Percentiles rank a stretch among this genome's conserved stretches.
phyloP scores from a whole-genome alignment of 371 early-diverging fungal species.

The Catenaria anguillulae region DNA sequence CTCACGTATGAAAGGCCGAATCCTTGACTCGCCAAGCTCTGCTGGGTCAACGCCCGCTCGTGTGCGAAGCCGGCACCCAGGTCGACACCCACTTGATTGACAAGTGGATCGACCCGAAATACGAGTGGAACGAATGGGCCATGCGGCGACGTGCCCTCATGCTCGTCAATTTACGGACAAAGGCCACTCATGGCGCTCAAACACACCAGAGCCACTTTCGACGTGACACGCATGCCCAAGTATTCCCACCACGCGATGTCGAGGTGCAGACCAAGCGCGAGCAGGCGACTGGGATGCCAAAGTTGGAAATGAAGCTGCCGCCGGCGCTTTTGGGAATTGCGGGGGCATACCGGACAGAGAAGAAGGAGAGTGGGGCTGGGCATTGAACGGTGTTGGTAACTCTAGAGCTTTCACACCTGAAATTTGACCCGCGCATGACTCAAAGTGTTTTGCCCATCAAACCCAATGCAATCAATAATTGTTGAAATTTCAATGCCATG shows the following conservation, averaged over 20 bases:
- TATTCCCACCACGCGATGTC: slow-evolving; percentile 28
- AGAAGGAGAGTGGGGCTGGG: no score
- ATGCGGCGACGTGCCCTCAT: slow-evolving; percentile 32
- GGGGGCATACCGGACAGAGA: no score
- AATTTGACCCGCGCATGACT: no score
- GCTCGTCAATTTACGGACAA: slow-evolving; percentile 30
- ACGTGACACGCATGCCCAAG: slow-evolving; percentile 32
- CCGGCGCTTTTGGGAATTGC: background rate
- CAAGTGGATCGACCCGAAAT: slow-evolving; percentile 22
- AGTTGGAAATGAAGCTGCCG: background rate
- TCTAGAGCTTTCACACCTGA: no score
- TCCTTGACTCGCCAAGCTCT: slow-evolving; percentile 27
- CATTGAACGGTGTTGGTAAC: no score
- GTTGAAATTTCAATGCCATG: no score
- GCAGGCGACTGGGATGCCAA: slow-evolving; percentile 21
- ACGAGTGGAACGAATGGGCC: slow-evolving; percentile 43
- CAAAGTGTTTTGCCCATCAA: no score
- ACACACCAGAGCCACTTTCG: slow-evolving; percentile 25
- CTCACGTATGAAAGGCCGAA: slow-evolving; percentile 15
- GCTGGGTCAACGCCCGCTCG: slow-evolving; percentile 28
- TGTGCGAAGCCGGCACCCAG: slow-evolving; percentile 29
- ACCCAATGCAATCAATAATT: no score
- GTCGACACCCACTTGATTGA: slow-evolving; percentile 37
- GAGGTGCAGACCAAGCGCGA: slow-evolving; percentile 21
- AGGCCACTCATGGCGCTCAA: slow-evolving; percentile 30